Percentiles rank a stretch among this genome's conserved stretches.
Conservation (phyloP, 192 early-diverging fungal species). For the Entomortierella chlamydospora region DNA sequence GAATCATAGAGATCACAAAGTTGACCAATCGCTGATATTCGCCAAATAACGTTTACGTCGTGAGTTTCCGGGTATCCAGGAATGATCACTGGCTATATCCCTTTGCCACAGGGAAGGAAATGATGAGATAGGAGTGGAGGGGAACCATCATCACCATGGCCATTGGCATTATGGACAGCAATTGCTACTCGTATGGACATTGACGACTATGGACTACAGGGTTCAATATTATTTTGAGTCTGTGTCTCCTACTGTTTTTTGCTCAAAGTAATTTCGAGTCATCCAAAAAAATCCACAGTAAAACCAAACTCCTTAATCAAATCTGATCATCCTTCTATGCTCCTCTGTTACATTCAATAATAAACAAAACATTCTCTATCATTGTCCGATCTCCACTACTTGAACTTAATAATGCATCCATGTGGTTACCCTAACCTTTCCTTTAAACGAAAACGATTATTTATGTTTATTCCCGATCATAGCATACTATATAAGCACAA, state of each 20-base stretch:
- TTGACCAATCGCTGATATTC: conserved; percentile 1
- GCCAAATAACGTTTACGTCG: neutral
- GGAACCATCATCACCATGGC: neutral
- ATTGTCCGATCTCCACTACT: neutral
- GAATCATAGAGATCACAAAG: conserved; percentile 1
- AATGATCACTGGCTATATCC: too few species aligned
- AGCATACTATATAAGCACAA: too few species aligned
- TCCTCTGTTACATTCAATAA: too few species aligned
- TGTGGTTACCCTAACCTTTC: too few species aligned
- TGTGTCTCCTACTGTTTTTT: neutral
- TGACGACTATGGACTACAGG: too few species aligned
- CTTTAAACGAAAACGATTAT: too few species aligned
- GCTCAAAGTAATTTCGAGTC: conserved; percentile 11
- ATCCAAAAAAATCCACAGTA: neutral
- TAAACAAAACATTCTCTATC: neutral
- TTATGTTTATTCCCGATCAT: too few species aligned
- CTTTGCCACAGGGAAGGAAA: too few species aligned
- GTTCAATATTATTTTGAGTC: neutral
- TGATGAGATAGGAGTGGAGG: too few species aligned
- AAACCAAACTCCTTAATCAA: neutral
- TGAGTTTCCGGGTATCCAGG: conserved; percentile 1
- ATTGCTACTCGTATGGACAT: too few species aligned
- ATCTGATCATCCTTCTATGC: too few species aligned
- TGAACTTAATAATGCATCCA: neutral
- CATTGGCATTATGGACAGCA: too few species aligned